Base-by-base conservation (phyloP, 306 rosid species). In the Cyclanthera cordifolia region DNA sequence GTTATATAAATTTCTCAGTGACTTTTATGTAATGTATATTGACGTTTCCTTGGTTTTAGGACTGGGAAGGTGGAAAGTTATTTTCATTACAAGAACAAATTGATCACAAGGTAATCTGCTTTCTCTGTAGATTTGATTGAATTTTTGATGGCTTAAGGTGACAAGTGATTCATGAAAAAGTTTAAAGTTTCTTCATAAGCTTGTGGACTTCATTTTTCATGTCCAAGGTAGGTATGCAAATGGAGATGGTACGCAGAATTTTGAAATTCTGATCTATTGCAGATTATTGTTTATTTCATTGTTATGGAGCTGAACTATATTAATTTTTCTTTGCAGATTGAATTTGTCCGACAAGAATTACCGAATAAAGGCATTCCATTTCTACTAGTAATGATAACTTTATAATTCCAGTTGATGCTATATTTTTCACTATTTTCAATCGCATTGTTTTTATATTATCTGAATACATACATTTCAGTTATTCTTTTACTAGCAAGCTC, bases 51-150 rank as follows among this genome's bases (percentile, higher is more conserved):
- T 75, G 6, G 66, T 84, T 45, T 56, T 65, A 93, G 99, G 47
- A 90, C 78, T 87, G 87, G 94, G 96, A 87, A 80, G 82, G 76
- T 48, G 94, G 96, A 24, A 80, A 75, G 77, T 27, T 93, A 74
- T 90, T 93, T 75, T 87, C 99, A 32, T 82, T 93, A 81, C 83
- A 88, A 73, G 96, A 87, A 59, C 99, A 93, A 77, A 90, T 85
- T 6, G 75, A 86, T 81, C 91, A 88, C 23, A 93, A 93, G 97
- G 96, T 90, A 73, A 72, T 60, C 49, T 67, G 79, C 72, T 55
- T 19, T 13, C 16, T 28, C 47, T 53, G 73, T 53, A 12, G 45
- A 11, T 82, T 54, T 60, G 73, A 53, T 46, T 64, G 15, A 24
- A 2, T 65, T 46, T 39, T 51, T 73, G 20, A 47, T 19, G 59